Conservation (phyloP, 2,329 filamentous ascomycete species). For the Ustulina deusta region DNA sequence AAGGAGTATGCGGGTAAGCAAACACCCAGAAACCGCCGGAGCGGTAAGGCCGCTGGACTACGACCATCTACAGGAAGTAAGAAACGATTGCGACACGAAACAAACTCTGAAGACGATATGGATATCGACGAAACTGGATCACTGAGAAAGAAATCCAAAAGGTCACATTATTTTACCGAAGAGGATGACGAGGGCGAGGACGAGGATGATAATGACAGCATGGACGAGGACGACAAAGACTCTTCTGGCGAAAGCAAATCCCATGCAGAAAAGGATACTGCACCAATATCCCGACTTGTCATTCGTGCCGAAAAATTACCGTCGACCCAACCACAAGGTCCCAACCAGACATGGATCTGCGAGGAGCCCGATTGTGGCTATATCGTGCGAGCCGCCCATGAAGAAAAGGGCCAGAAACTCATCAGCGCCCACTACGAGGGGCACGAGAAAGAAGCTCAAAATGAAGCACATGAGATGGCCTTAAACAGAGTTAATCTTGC, state of each 20-base stretch:
- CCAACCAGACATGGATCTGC: conserved; percentile 75
- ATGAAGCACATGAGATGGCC: conserved; percentile 52
- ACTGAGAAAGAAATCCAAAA: conserved; percentile 48
- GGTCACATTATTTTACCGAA: conserved; percentile 41
- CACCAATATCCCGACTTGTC: conserved; percentile 52
- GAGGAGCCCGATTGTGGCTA: conserved; percentile 72
- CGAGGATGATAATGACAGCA: conserved; percentile 42
- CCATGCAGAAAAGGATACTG: conserved; percentile 38
- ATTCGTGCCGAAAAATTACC: conserved; percentile 64
- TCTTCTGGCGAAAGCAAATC: conserved; percentile 52
- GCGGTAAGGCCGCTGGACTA: conserved; percentile 60
- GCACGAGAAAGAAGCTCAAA: conserved; percentile 68
- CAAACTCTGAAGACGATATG: conserved; percentile 53
- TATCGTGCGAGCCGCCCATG: conserved; percentile 72
- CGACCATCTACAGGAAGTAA: conserved; percentile 57
- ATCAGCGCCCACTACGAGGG: conserved; percentile 71
- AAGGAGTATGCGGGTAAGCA: conserved; percentile 43
- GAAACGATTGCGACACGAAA: conserved; percentile 58
- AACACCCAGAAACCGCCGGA: conserved; percentile 50
- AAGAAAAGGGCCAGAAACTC: conserved; percentile 64
- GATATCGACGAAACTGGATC: conserved; percentile 50
- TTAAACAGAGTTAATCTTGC: conserved; percentile 62
- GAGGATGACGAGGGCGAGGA: conserved; percentile 45
- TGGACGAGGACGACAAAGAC: conserved; percentile 32
- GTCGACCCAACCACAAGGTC: conserved; percentile 63